phyloP scores from a whole-genome alignment of 768 basidiomycete species.

The Cystobasidium tubakii region DNA sequence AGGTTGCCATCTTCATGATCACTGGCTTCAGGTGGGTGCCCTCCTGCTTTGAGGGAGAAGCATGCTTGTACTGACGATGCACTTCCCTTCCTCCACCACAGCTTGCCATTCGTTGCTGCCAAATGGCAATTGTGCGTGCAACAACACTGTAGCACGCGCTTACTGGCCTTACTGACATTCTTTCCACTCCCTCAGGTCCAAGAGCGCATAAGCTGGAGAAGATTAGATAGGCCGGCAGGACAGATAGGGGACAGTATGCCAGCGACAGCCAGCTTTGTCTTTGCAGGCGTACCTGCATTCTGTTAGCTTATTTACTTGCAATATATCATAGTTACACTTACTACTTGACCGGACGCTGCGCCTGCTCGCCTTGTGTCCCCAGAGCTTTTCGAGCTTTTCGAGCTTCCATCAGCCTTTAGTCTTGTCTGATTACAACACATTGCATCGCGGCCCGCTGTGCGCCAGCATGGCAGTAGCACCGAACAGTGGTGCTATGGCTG shows the following conservation, averaged over 20 bases:
- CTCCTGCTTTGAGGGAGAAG: neutral
- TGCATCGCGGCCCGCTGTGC: neutral
- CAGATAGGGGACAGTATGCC: neutral
- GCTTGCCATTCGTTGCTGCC: slow-evolving; percentile 32
- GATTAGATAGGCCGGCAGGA: neutral
- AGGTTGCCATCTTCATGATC: slow-evolving; percentile 31
- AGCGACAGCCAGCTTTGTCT: neutral
- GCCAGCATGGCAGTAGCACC: slow-evolving; percentile 6
- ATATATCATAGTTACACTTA: neutral
- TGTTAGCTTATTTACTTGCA: neutral
- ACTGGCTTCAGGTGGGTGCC: slow-evolving; percentile 34
- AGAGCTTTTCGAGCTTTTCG: neutral
- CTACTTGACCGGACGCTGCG: neutral
- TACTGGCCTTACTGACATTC: neutral
- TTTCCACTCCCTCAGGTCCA: slow-evolving; percentile 5
- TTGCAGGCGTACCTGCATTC: neutral
- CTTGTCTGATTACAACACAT: neutral
- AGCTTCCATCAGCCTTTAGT: neutral
- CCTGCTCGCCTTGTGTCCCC: neutral
- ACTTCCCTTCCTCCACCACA: neutral
- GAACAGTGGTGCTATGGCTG: neutral
- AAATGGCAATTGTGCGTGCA: slow-evolving; percentile 33
- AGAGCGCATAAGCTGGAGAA: neutral
- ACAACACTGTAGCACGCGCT: neutral
- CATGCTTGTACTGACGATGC: neutral